A percentile compares a stretch with the other conserved stretches of the same genome.
phyloP scores from a whole-genome alignment of 257 asterid genomes.

The Nicotiana benthamiana region DNA sequence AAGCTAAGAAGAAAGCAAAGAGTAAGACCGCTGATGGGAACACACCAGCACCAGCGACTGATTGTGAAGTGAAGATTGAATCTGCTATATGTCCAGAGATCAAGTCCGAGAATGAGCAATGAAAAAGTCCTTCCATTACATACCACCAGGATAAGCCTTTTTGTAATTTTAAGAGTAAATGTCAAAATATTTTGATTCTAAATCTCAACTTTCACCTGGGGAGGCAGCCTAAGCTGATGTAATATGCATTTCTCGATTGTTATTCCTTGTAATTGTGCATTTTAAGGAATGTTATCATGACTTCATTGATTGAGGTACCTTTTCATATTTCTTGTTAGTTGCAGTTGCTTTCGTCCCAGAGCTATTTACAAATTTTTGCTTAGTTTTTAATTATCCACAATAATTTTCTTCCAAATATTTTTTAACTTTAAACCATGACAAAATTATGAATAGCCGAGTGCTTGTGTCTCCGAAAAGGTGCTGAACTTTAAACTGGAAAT shows the following conservation, averaged over 20 bases:
- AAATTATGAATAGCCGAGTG: neutral
- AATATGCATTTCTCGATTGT: neutral
- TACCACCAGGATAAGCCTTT: neutral
- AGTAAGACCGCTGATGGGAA: slow-evolving; percentile 7
- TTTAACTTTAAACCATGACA: neutral
- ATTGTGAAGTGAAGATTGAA: neutral
- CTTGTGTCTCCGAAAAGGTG: neutral
- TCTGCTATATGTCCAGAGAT: neutral
- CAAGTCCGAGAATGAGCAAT: neutral
- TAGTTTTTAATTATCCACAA: neutral
- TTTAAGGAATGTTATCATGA: neutral
- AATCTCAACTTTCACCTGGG: neutral
- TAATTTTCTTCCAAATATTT: neutral
- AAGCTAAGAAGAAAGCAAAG: slow-evolving; percentile 41
- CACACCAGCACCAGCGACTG: neutral
- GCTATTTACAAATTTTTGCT: neutral
- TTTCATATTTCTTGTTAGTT: neutral
- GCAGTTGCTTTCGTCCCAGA: neutral
- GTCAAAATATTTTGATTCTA: neutral
- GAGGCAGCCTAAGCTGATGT: neutral
- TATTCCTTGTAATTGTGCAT: neutral
- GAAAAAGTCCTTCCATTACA: neutral
- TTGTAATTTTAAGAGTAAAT: neutral
- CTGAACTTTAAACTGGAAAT: neutral
- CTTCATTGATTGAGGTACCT: neutral